A percentile compares a stretch with the other conserved stretches of the same genome.
Evolutionary conservation across 2,329 filamentous ascomycete genomes (phyloP).

Genomic region (Aspergillus sp.): DNA sequence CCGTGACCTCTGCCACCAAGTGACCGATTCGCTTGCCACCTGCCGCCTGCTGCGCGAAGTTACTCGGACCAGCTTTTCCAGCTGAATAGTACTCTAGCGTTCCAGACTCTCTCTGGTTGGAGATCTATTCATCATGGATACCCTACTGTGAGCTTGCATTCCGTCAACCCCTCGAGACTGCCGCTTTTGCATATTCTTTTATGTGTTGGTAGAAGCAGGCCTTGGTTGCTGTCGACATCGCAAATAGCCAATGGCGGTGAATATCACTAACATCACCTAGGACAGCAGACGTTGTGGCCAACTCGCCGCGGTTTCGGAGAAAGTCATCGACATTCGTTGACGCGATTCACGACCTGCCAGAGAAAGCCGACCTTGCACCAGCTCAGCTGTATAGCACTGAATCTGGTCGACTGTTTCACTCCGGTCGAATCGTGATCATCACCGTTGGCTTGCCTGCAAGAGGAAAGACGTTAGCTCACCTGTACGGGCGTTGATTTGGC

Average conservation of each 20-base stretch:
- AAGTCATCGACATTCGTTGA: slow-evolving; percentile 95
- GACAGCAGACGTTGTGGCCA: slow-evolving; percentile 85
- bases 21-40: no score
- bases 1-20: no score
- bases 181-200: no score
- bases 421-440: slow-evolving; percentile 90
- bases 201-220: no score
- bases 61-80: no score
- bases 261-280: slow-evolving; percentile 43
- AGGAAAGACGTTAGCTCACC: slow-evolving; percentile 69
- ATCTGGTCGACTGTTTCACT: slow-evolving; percentile 93
- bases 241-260: no score
- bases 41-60: no score
- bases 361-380: slow-evolving; percentile 76
- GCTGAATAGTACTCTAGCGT: no score
- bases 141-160: slow-evolving; percentile 36
- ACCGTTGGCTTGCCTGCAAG: slow-evolving; percentile 91
- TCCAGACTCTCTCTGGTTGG: no score
- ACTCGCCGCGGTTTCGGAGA: slow-evolving; percentile 78
- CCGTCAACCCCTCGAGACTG: neutral
- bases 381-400: slow-evolving; percentile 98
- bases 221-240: no score
- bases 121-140: slow-evolving; percentile 34
- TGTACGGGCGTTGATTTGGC: slow-evolving; percentile 1
- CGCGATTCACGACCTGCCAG: slow-evolving; percentile 86